These are phyloP conservation scores for Euphorbia celastroides DNA, from an alignment of 441 rosid species.

Conservation along the genomic window DNA sequence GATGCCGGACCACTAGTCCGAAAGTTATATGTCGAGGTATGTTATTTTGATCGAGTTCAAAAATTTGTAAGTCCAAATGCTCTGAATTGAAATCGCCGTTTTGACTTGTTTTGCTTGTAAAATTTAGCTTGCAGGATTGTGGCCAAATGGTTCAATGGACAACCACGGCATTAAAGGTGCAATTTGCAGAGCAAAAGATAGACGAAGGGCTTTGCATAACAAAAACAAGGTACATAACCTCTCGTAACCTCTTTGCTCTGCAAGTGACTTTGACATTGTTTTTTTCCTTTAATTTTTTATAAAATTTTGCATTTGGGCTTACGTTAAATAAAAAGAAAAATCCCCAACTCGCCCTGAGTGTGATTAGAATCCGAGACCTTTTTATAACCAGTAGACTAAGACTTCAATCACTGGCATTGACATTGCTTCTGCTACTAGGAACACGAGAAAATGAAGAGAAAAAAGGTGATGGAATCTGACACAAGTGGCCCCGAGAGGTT, in stretches of 20 bases:
- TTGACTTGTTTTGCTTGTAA: constrained; percentile 21
- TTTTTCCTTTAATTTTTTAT: too few species aligned
- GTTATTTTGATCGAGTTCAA: constrained; percentile 21
- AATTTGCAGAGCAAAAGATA: constrained; percentile 81
- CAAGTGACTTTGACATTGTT: too few species aligned
- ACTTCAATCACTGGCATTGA: too few species aligned
- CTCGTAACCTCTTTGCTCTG: too few species aligned
- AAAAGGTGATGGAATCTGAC: constrained; percentile 38
- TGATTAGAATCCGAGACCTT: too few species aligned
- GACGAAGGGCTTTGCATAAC: constrained; percentile 42
- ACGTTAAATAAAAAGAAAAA: too few species aligned
- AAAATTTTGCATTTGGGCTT: too few species aligned
- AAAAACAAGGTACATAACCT: constrained; percentile 38
- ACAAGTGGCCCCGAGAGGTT: too few species aligned
- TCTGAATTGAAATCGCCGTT: constrained; percentile 1
- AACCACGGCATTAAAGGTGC: constrained; percentile 87
- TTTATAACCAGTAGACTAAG: too few species aligned
- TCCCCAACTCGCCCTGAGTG: too few species aligned
- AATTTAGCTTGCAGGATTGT: constrained; percentile 75
- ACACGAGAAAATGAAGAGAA: constrained; percentile 47
- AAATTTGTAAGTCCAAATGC: constrained; percentile 10
- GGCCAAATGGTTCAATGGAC: constrained; percentile 94
- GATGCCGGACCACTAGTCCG: constrained; percentile 80
- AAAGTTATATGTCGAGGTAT: constrained; percentile 84
- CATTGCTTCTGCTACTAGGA: constrained; percentile 31